Conservation (phyloP, 495 filamentous ascomycete genomes). For the Hypoxylon perforatum region DNA sequence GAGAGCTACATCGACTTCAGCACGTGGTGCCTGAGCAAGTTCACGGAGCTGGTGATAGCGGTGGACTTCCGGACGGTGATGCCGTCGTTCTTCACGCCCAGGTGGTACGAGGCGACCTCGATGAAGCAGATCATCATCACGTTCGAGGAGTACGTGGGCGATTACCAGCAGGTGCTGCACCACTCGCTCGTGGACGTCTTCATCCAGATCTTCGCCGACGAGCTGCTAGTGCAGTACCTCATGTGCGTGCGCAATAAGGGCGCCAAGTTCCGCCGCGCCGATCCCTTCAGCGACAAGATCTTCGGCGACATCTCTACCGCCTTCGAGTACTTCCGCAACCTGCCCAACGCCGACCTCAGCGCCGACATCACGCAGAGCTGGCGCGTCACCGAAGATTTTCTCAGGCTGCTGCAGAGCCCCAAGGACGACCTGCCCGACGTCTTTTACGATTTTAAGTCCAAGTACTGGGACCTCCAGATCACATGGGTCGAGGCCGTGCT, state of each 20-base stretch:
- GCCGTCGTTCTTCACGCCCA: conserved; percentile 87
- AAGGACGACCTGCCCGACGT: conserved; percentile 78
- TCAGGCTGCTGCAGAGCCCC: conserved; percentile 76
- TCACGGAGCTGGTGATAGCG: conserved; percentile 83
- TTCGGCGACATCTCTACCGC: conserved; percentile 87
- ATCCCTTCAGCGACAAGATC: conserved; percentile 88
- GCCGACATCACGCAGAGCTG: conserved; percentile 85
- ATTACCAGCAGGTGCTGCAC: conserved; percentile 84
- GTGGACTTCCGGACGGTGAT: conserved; percentile 86
- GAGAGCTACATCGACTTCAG: conserved; percentile 94
- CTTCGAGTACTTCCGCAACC: conserved; percentile 77
- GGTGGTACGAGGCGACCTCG: conserved; percentile 84
- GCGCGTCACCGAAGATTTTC: conserved; percentile 85
- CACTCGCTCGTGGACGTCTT: conserved; percentile 86
- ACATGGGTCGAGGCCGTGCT: conserved; percentile 97
- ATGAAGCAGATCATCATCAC: conserved; percentile 92
- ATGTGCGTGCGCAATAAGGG: conserved; percentile 85
- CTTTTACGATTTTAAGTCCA: conserved; percentile 83
- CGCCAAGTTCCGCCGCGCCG: conserved; percentile 85
- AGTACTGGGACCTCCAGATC: conserved; percentile 95
- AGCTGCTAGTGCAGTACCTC: conserved; percentile 89
- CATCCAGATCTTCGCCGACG: conserved; percentile 90
- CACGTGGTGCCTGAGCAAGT: conserved; percentile 87
- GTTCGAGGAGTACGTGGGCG: conserved; percentile 91
- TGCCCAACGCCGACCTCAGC: conserved; percentile 60